phyloP scores from a whole-genome alignment of 495 filamentous ascomycete species.

The Talaromyces thailandensis region DNA sequence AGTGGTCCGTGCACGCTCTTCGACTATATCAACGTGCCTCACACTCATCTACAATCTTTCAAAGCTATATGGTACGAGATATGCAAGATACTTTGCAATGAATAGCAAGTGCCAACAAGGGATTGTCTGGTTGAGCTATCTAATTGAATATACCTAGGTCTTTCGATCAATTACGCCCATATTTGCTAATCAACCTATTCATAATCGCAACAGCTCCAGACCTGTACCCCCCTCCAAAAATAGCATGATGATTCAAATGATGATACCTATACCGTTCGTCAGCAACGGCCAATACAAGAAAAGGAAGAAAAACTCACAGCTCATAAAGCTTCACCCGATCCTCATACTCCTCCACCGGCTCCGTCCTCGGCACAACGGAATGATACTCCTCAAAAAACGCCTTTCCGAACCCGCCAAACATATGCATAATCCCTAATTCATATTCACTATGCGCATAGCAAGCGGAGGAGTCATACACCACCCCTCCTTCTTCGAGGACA shows the following conservation, averaged over 20 bases:
- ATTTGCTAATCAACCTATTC: constrained; percentile 60
- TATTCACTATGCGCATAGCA: constrained; percentile 84
- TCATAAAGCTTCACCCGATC: constrained; percentile 76
- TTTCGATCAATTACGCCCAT: constrained; percentile 25
- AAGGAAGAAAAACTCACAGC: constrained; percentile 47
- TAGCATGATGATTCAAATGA: constrained; percentile 78
- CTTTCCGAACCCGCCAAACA: constrained; percentile 85
- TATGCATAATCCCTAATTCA: constrained; percentile 87
- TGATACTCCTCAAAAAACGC: constrained; percentile 72
- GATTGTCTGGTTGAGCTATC: no score
- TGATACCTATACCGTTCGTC: constrained; percentile 54
- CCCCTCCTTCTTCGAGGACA: constrained; percentile 49
- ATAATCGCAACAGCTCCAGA: constrained; percentile 67
- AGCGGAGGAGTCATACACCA: constrained; percentile 74
- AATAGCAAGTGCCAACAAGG: no score
- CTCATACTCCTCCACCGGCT: constrained; percentile 76
- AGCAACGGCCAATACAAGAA: constrained; percentile 3
- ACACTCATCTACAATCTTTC: no score
- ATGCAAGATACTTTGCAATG: no score
- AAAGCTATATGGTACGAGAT: no score
- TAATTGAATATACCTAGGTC: no score
- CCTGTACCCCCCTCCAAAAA: constrained; percentile 73
- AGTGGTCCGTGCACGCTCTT: background rate
- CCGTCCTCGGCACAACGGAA: constrained; percentile 60
- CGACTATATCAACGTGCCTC: background rate